These are phyloP conservation scores for Paecilomyces fulvus DNA, from an alignment of 2,329 filamentous ascomycete genomes.

Conservation along the genomic window DNA sequence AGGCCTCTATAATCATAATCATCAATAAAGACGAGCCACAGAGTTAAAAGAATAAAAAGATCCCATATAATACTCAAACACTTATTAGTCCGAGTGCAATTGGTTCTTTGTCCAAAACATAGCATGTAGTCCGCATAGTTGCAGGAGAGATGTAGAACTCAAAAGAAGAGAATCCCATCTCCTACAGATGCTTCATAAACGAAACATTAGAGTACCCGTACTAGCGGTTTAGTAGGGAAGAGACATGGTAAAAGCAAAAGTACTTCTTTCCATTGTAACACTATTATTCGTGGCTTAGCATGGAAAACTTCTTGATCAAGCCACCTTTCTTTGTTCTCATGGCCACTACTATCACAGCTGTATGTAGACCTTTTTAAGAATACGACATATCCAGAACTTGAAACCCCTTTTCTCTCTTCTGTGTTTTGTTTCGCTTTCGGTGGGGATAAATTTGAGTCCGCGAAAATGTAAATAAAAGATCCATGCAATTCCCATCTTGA, in stretches of 20 bases:
- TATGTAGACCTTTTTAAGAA: too few species aligned
- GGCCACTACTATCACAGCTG: too few species aligned
- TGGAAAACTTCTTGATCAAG: too few species aligned
- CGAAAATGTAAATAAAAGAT: too few species aligned
- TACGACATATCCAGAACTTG: too few species aligned
- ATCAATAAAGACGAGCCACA: not conserved
- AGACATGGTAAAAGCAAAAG: not conserved
- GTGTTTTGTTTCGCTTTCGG: too few species aligned
- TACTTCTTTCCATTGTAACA: not conserved
- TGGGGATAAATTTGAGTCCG: too few species aligned
- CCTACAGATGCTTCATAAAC: too few species aligned
- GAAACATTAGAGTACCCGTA: not conserved
- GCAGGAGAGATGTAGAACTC: not conserved
- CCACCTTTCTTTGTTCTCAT: too few species aligned
- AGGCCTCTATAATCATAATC: not conserved
- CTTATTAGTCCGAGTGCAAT: not conserved
- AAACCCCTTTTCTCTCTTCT: too few species aligned
- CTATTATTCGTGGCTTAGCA: not conserved
- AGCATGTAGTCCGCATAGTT: not conserved
- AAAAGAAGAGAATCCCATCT: not conserved
- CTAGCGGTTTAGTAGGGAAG: not conserved
- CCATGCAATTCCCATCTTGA: too few species aligned
- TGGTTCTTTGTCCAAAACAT: not conserved
- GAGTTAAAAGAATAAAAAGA: not conserved
- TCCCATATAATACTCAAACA: not conserved